Conservation (phyloP, 208 protist genomes). For the Tritrichomonas musculus region DNA sequence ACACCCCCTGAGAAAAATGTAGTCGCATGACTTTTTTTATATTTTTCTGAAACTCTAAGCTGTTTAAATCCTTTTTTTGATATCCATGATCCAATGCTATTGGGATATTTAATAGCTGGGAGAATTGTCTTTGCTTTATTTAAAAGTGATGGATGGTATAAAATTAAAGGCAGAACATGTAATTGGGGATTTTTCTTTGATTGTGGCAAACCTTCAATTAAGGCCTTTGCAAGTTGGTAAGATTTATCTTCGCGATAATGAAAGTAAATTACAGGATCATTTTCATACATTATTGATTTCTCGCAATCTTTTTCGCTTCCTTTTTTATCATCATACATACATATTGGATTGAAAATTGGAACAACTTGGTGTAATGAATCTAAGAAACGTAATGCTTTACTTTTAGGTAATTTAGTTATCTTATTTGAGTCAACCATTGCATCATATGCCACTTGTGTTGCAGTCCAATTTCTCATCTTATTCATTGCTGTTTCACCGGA, state of each 20-base stretch:
- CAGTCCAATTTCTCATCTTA: background rate
- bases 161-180: background rate
- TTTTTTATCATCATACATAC: background rate
- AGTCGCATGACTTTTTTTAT: background rate
- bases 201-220: background rate
- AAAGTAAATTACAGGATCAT: background rate
- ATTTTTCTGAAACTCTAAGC: background rate
- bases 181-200: background rate
- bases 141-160: background rate
- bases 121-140: background rate
- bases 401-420: background rate
- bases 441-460: background rate
- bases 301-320: too few species aligned
- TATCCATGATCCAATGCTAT: background rate
- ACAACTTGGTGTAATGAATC: background rate
- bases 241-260: background rate
- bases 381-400: background rate
- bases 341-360: background rate
- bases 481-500: background rate
- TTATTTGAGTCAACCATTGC: background rate
- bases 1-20: constrained; percentile 12
- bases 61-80: background rate
- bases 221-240: background rate
- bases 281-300: background rate
- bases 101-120: background rate